Evolutionary conservation across 495 filamentous ascomycete species (phyloP), one percentile per base, ranked within the genome.

Genomic region (Trichoderma reesei): DNA sequence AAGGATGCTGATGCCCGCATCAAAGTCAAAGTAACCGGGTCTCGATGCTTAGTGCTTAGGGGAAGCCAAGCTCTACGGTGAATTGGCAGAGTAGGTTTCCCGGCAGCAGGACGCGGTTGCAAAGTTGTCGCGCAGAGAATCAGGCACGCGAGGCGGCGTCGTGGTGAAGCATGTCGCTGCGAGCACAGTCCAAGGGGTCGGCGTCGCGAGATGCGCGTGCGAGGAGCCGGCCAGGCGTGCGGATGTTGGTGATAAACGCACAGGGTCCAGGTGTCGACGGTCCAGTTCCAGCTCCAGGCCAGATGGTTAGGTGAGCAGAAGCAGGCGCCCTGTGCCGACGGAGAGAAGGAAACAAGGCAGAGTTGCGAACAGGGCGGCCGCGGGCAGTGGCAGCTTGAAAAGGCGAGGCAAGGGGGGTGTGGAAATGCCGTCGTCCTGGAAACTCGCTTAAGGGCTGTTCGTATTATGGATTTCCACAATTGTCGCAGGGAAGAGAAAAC

Each of bases 181-280:
- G 48, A 56, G 48, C 48, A 56, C 18, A 56, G 48, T 56, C 48
- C 48, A 56, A 56, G 48, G 48, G 20, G 48, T 56, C 26, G 48
- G 33, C 14, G 7, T 56, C 20, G 48, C 26, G 48, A 56, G 31
- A n/a, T 31, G 42, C 42, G 42, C 0, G 42, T 26, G 20, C 48
- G 14, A 33, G 48, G 26, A 26, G 31, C 48, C 9, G 48, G 48
- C 8, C 11, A 46, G 20, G 48, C 26, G 16, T 56, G 26, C 26
- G 26, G 26, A 26, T 26, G 26, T 26, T 26, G 26, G 26, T 26
- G 26, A 26, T 26, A 1, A 26, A 26, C 26, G 46, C 8, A 51
- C 20, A 20, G 9, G 18, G 26, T 14, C 10, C 11, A 10, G 48
- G 48, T 31, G 33, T 46, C 42, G 48, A 39, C 14, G 18, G 33